phyloP scores from a whole-genome alignment of 176 grass and related monocot species.

The sorghum (Sorghum bicolor) region DNA sequence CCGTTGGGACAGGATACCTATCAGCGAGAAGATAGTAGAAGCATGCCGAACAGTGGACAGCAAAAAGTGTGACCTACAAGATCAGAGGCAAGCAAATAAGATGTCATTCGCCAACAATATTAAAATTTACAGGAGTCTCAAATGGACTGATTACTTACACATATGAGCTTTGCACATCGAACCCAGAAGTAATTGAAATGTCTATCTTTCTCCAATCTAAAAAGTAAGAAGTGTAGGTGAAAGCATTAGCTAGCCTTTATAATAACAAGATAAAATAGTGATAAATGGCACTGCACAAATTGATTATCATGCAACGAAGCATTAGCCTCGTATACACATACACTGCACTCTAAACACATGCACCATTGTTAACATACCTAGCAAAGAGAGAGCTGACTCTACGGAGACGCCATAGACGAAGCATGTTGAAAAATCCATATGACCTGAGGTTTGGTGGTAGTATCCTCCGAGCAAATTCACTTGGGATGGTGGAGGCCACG shows the following conservation, averaged over 20 bases:
- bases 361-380: slow-evolving; percentile 43
- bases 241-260: not conserved
- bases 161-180: slow-evolving; percentile 90
- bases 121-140: not conserved
- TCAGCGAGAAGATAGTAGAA: slow-evolving; percentile 97
- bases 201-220: slow-evolving; percentile 90
- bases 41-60: slow-evolving; percentile 87
- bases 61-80: slow-evolving; percentile 91
- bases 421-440: slow-evolving; percentile 97
- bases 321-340: not conserved
- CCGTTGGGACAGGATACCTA: slow-evolving; percentile 52
- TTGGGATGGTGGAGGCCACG: slow-evolving; percentile 69
- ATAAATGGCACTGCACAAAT: not conserved
- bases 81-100: slow-evolving; percentile 21
- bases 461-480: slow-evolving; percentile 64
- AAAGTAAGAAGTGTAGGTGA: slow-evolving; percentile 20
- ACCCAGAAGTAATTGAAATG: slow-evolving; percentile 99
- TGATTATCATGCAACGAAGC: not conserved
- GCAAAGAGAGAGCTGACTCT: slow-evolving; percentile 97
- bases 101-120: not conserved
- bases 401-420: slow-evolving; percentile 91
- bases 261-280: not conserved
- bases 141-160: slow-evolving; percentile 50
- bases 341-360: not conserved
- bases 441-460: slow-evolving; percentile 57